These are phyloP conservation scores for Mycosarcoma maydis DNA, from an alignment of 1,284 basidiomycete genomes.

Conservation along the genomic window DNA sequence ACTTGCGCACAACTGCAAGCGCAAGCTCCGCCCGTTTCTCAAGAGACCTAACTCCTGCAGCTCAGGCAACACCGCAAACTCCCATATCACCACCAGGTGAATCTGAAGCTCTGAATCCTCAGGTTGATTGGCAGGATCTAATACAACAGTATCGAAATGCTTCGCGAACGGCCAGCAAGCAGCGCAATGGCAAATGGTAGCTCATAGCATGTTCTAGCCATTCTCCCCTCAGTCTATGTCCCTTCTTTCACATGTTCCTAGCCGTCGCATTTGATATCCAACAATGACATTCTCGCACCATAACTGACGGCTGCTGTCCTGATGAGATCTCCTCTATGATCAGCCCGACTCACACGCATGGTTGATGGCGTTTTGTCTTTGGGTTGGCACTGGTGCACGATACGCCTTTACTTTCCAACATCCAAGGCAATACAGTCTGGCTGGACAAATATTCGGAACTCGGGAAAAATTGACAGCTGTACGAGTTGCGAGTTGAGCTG, in stretches of 20 bases:
- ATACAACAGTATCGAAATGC: slow-evolving; percentile 12
- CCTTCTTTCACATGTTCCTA: no score
- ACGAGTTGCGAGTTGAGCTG: no score
- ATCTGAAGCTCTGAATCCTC: slow-evolving; percentile 23
- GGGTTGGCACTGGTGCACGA: no score
- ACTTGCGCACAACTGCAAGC: background rate
- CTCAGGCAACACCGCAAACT: background rate
- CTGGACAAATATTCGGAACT: slow-evolving; percentile 4
- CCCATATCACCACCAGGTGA: no score
- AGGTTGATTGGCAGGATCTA: slow-evolving; percentile 28
- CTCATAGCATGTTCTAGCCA: background rate
- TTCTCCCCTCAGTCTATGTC: background rate
- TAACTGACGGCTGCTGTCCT: no score
- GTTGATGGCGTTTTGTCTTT: no score
- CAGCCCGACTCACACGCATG: no score
- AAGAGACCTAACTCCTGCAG: background rate
- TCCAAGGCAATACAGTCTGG: no score
- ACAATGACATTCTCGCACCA: no score
- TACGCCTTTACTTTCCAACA: no score
- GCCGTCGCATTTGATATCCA: no score
- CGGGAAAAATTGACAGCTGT: background rate
- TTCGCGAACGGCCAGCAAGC: background rate
- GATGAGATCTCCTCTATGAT: no score
- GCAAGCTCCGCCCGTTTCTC: background rate
- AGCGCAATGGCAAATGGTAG: slow-evolving; percentile 19